Evolutionary conservation across 345 rosid species (phyloP).

Genomic region (Lepidium sativum): DNA sequence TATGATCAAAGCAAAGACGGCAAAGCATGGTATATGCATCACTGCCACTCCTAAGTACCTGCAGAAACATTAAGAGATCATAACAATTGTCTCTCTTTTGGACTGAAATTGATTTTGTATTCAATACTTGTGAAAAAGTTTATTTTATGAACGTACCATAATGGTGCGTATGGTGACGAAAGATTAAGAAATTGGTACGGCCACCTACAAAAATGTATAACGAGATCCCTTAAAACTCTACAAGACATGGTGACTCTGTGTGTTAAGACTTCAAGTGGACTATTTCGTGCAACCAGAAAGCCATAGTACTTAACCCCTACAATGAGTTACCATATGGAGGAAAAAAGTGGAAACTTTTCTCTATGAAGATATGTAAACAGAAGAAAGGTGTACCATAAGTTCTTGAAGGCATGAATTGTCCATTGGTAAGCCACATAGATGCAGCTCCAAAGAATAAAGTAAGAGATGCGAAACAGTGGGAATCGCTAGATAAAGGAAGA

Average conservation of each 20-base stretch:
- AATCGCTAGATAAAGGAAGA: constrained; percentile 49
- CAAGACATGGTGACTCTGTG: background rate
- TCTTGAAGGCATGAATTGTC: constrained; percentile 60
- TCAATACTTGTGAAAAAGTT: background rate
- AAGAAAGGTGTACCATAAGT: constrained; percentile 19
- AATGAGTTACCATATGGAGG: background rate
- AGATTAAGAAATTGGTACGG: constrained; percentile 86
- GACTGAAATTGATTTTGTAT: background rate
- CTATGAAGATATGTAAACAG: background rate
- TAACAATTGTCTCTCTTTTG: background rate
- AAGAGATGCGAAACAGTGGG: constrained; percentile 71
- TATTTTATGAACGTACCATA: constrained; percentile 12
- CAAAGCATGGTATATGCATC: constrained; percentile 63
- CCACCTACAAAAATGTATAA: constrained; percentile 55
- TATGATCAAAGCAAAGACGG: constrained; percentile 48
- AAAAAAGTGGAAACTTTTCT: constrained; percentile 9
- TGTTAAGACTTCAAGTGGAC: background rate
- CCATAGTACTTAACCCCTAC: background rate
- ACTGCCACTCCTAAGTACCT: constrained; percentile 76
- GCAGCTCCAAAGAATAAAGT: constrained; percentile 67
- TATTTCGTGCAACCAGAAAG: background rate
- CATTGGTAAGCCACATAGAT: constrained; percentile 68
- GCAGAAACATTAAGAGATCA: constrained; percentile 12
- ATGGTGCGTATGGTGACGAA: constrained; percentile 44
- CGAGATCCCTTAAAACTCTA: background rate